Conservation (phyloP, 495 filamentous ascomycete species). For the Neurospora hispaniola region DNA sequence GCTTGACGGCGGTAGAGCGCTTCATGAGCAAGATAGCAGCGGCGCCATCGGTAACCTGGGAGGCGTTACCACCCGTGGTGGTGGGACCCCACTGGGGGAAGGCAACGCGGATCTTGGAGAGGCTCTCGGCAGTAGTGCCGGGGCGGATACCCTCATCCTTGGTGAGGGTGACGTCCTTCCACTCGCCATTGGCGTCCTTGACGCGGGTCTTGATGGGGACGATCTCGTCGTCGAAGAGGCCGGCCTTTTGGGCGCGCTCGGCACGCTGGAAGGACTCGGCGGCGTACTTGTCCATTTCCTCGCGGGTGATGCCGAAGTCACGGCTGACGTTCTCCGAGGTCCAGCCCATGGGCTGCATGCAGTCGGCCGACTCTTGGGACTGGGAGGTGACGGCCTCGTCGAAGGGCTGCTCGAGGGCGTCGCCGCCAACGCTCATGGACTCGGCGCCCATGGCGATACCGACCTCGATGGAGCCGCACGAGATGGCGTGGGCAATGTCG, state of each 20-base stretch:
- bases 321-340: constrained; percentile 92
- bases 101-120: constrained; percentile 80
- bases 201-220: constrained; percentile 69
- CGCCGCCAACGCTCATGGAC: constrained; percentile 65
- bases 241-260: constrained; percentile 83
- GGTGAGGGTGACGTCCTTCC: constrained; percentile 63
- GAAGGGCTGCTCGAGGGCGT: constrained; percentile 60
- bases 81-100: constrained; percentile 83
- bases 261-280: constrained; percentile 79
- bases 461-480: constrained; percentile 66
- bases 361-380: constrained; percentile 68
- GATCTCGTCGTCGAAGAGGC: constrained; percentile 93
- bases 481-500: constrained; percentile 87
- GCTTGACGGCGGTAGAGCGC: constrained; percentile 74
- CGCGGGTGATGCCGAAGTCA: constrained; percentile 76
- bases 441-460: constrained; percentile 86
- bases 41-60: constrained; percentile 92
- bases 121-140: constrained; percentile 73
- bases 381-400: constrained; percentile 62
- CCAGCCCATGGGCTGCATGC: constrained; percentile 94
- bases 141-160: constrained; percentile 82
- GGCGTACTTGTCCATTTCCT: constrained; percentile 73
- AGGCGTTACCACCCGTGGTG: constrained; percentile 90
- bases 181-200: constrained; percentile 75
- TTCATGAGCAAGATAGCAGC: constrained; percentile 90